phyloP scores from a whole-genome alignment of 2,329 filamentous ascomycete species.

The Cladosporium colombiae region DNA sequence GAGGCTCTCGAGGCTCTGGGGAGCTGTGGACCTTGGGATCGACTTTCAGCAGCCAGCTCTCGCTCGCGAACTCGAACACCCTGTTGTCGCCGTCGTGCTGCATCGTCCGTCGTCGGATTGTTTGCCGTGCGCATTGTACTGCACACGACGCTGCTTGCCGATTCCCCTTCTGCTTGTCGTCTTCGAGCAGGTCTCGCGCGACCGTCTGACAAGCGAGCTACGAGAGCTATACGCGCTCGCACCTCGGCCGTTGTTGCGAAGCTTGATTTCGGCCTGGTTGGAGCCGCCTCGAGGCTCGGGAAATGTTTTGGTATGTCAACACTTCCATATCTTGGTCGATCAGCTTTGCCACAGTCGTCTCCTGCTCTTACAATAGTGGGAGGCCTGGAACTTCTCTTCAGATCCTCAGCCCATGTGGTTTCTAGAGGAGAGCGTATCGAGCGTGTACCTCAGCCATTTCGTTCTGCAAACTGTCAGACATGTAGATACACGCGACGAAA shows the following conservation, averaged over 20 bases:
- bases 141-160: background rate
- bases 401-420: background rate
- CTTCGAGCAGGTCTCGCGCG: slow-evolving; percentile 3
- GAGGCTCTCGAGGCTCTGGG: slow-evolving; percentile 19
- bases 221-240: background rate
- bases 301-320: slow-evolving; percentile 14
- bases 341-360: background rate
- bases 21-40: too few species aligned
- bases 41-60: slow-evolving; percentile 7
- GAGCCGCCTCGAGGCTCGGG: slow-evolving; percentile 4
- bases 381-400: background rate
- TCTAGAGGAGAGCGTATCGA: background rate
- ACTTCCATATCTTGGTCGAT: background rate
- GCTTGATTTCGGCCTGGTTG: slow-evolving; percentile 6
- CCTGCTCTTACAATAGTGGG: too few species aligned
- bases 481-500: background rate
- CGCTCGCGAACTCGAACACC: background rate
- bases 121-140: background rate
- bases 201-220: background rate
- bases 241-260: slow-evolving; percentile 10
- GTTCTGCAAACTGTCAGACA: background rate
- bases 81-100: background rate
- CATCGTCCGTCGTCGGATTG: background rate
- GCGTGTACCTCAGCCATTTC: background rate
- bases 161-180: background rate